Evolutionary conservation across 148 eudicot genomes (phyloP), one percentile per base, ranked within the genome.

Genomic region (Cornus suecica): DNA sequence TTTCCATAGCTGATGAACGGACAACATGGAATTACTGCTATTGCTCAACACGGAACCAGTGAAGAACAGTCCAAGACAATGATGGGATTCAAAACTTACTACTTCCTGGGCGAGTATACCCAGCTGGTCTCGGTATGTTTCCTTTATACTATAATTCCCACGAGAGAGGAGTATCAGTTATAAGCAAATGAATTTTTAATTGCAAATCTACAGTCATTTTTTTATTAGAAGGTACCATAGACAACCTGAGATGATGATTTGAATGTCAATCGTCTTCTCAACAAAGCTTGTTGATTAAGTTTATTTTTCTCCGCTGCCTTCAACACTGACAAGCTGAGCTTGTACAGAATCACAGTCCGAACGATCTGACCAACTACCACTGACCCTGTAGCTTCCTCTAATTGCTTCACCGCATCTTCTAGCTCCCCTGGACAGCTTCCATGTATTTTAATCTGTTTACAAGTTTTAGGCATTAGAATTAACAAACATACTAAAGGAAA

Each of bases 291-390:
- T 68, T 85, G 88, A 77, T 83, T 74, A 77, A 83, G 86, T 74
- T 85, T 88, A 89, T 80, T 95, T 80, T 89, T 95, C 92, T 91
- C 88, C 73, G 87, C 99, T 18, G 88, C 97, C 84, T 89, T 84
- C 68, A 91, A 64, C 77, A 90, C 92, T 23, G 89, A 76, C 76
- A 92, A 31, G 83, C 99, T 95, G 10, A 97, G 99, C 68, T 97
- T 79, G 73, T 95, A 95, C n/a, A 95, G 88, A 70, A 95, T 95
- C 75, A 92, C 97, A 10, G 90, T 91, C 71, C 97, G 88, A 62
- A 97, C 97, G 74, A 95, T 91, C 80, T 85, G 90, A 66, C 88
- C 81, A 72, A 95, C 93, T 25, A 75, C 92, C 45, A 88, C 88
- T 5, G 97, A 91, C 22, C 93, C 97, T 34, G 97, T 91, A 60